Base-by-base conservation (phyloP, 345 rosid species). In the Anastatica hierochuntica region DNA sequence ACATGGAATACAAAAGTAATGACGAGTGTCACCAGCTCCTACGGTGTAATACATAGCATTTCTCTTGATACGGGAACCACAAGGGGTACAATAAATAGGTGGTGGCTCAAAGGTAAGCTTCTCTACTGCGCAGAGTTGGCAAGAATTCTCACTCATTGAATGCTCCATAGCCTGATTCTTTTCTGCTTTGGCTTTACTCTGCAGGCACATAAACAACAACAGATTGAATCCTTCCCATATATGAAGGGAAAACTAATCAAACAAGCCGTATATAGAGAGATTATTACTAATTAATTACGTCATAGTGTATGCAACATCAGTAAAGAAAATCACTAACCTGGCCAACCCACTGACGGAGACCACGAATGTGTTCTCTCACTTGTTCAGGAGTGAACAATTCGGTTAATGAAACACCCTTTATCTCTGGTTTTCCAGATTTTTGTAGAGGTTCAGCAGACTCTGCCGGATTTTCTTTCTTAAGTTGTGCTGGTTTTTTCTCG, bases 91-190 rank as follows among this genome's bases (percentile, higher is more conserved):
- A 61, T 94, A 94, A 51, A 85, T 80, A 50, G 99, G 99, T 43
- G 99, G 97, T 19, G 99, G 99, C 72, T 94, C 99, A 81, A 94
- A 94, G 69, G 95, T 85, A 65, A 94, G 99, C 79, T 84, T 85
- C 80, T 94, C 99, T 63, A 94, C 99, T 15, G 99, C 99, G 80
- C 99, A 94, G 63, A 94, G 68, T 70, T 94, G 97, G 72, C 99
- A 94, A 47, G 94, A 94, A 68, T 94, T 94, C 77, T 94, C 99
- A 77, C 95, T 92, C 98, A 92, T 92, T 14, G 83, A 49, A 60
- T 79, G 94, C 83, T 85, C 99, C 97, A 94, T 83, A 49, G 97
- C 99, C 69, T 88, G 95, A 77, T 94, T 85, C 73, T 85, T 94
- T 68, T 94, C 99, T 7, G 79, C 97, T 79, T 94, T 94, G 14